A percentile compares a stretch with the other conserved stretches of the same genome.
These are phyloP conservation scores for Verruconis gallopava DNA, from an alignment of 2,329 filamentous ascomycete genomes.

Conservation along the genomic window DNA sequence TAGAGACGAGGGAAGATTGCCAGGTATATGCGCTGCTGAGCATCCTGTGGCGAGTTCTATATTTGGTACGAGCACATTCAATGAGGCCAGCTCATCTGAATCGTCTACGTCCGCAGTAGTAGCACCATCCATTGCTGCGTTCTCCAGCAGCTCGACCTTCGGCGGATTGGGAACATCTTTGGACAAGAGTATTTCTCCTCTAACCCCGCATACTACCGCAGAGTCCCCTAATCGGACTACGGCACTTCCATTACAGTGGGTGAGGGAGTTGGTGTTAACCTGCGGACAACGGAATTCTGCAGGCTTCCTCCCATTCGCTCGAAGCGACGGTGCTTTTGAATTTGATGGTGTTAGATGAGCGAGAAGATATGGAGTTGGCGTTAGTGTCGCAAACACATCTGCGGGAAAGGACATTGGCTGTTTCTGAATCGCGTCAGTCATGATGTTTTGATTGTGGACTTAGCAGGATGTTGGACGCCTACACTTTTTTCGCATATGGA, in stretches of 20 bases:
- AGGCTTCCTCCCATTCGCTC: constrained; percentile 70
- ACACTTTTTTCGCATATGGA: no score
- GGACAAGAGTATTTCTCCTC: constrained; percentile 69
- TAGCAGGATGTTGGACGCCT: no score
- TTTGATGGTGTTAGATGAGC: constrained; percentile 59
- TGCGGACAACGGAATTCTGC: constrained; percentile 58
- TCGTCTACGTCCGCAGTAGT: constrained; percentile 2
- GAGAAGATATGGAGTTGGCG: constrained; percentile 78
- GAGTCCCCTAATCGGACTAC: constrained; percentile 83
- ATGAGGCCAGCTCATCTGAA: constrained; percentile 13
- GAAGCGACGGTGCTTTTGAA: constrained; percentile 40
- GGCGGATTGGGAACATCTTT: constrained; percentile 57
- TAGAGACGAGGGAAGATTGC: constrained; percentile 62
- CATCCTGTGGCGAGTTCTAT: constrained; percentile 86
- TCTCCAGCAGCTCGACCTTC: constrained; percentile 18
- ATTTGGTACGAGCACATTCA: constrained; percentile 79
- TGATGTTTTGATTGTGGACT: no score
- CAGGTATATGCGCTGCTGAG: constrained; percentile 72
- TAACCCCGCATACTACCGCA: constrained; percentile 85
- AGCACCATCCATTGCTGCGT: neutral
- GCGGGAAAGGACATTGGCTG: constrained; percentile 35
- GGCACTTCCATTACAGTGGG: constrained; percentile 80
- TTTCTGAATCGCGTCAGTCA: no score
- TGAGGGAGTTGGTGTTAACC: constrained; percentile 70
- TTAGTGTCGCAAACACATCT: constrained; percentile 76